Base-by-base conservation (phyloP, 768 basidiomycete genomes). In the Psilocybe subaeruginosa region DNA sequence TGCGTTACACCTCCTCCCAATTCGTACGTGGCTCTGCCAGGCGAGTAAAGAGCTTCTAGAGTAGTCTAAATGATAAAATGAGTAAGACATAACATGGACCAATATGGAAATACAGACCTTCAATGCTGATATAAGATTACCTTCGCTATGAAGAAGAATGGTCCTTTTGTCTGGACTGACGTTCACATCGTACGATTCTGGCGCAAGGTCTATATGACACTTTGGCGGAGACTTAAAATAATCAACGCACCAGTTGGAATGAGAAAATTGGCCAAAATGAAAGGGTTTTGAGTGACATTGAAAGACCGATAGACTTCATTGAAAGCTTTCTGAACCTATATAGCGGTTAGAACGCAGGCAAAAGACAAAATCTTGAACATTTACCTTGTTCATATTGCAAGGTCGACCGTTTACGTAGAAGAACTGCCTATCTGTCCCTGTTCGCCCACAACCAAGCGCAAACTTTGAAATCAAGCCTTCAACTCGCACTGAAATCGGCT, bases 131-230 rank as follows among this genome's bases (percentile, higher is more conserved):
- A 99, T 81, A 16, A 99, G 75, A 62, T 90, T 90, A 9, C 80
- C 81, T 72, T 99, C 97, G 71, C 89, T 89, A 66, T 98, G 95
- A 9, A 99, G 69, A 54, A 97, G 88, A 39, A 99, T 91, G 0
- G 94, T 96, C n/a, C 97, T 84, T 70, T 99, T 99, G 77, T 99
- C 97, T 0, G 97, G 97, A 63, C 89, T 93, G 61, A 99, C 92
- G 63, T 99, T 99, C 69, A 99, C 87, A 70, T 99, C 97, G 68
- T 87, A 92, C 0, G 85, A 78, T 59, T 88, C 93, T 95, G 63
- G 5, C 6, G 17, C 11, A 41, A 3, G 16, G 31, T 56, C 23
- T 54, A 33, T 47, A 2, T 31, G 17, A 11, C 56, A 61, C 27
- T 33, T n/a, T 17, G 19, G 9, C 11, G 56, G 29, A 14, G 35